phyloP scores from a whole-genome alignment of 371 early-diverging fungal species.

The Parasitella parasitica region DNA sequence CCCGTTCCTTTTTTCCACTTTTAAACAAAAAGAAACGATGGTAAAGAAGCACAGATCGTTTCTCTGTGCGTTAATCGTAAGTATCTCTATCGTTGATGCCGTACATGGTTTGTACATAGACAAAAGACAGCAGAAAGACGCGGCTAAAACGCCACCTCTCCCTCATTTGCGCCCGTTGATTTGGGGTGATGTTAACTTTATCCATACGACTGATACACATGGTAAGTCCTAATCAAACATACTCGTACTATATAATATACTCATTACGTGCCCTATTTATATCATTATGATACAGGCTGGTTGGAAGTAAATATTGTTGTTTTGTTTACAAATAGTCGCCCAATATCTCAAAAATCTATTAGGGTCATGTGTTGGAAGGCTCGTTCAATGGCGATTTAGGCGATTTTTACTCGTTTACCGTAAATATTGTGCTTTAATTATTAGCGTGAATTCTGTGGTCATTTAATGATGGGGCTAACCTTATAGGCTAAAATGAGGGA shows the following conservation, averaged over 20 bases:
- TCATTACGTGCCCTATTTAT: no score
- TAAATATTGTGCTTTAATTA: slow-evolving; percentile 4
- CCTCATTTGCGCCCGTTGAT: slow-evolving; percentile 26
- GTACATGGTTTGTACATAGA: neutral
- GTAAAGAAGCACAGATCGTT: neutral
- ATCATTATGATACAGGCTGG: no score
- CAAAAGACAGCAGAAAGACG: slow-evolving; percentile 13
- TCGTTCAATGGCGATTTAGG: slow-evolving; percentile 56
- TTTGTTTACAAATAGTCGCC: neutral
- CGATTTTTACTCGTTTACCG: slow-evolving; percentile 56
- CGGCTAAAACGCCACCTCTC: neutral
- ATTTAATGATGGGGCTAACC: neutral
- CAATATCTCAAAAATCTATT: neutral
- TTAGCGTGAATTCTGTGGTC: slow-evolving; percentile 27
- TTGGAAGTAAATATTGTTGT: slow-evolving; percentile 23
- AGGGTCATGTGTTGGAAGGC: slow-evolving; percentile 44
- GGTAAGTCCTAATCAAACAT: slow-evolving; percentile 13
- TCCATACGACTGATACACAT: slow-evolving; percentile 53
- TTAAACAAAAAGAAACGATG: neutral
- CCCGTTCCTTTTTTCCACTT: neutral
- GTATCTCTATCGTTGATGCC: neutral
- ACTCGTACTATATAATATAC: neutral
- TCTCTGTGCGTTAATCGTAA: neutral
- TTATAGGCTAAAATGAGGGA: slow-evolving; percentile 39
- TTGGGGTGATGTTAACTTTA: slow-evolving; percentile 57